A percentile compares a stretch with the other conserved stretches of the same genome.
phyloP scores from a whole-genome alignment of 495 filamentous ascomycete species.

The Penicillium lividum region DNA sequence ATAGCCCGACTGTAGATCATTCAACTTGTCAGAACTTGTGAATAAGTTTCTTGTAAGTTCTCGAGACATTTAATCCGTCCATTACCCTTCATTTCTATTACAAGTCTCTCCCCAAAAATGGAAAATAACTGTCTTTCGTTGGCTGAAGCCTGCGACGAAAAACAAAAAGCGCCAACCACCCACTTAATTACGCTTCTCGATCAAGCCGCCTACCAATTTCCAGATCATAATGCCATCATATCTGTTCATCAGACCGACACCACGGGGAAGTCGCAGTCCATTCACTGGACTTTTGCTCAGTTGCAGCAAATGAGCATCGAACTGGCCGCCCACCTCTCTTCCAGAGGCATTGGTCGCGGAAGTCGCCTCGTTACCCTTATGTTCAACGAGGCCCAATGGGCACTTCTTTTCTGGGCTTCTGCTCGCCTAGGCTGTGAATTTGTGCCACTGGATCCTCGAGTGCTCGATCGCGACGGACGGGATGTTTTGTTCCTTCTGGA shows the following conservation, averaged over 20 bases:
- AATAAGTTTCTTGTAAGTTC: no score
- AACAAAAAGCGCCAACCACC: neutral
- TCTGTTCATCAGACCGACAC: neutral
- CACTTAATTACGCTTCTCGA: neutral
- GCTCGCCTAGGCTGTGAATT: slow-evolving; percentile 28
- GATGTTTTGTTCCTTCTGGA: slow-evolving; percentile 24
- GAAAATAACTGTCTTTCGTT: neutral
- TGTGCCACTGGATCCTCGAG: slow-evolving; percentile 32
- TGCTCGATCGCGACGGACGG: slow-evolving; percentile 8
- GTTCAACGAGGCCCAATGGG: slow-evolving; percentile 36
- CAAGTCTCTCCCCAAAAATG: neutral
- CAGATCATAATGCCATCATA: slow-evolving; percentile 1
- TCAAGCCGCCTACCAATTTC: neutral
- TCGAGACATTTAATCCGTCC: no score
- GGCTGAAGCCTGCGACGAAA: neutral
- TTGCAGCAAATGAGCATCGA: slow-evolving; percentile 12
- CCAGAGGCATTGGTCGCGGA: slow-evolving; percentile 10
- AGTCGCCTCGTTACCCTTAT: slow-evolving; percentile 28
- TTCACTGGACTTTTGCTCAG: slow-evolving; percentile 18
- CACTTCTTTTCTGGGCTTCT: slow-evolving; percentile 32
- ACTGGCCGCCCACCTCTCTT: slow-evolving; percentile 11
- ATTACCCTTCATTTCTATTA: no score
- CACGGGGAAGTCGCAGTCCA: no score
- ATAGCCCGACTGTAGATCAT: no score
- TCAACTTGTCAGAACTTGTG: no score